Evolutionary conservation across 129 eudicot genomes (phyloP).

Genomic region (Rutidosis leptorrhynchoides): DNA sequence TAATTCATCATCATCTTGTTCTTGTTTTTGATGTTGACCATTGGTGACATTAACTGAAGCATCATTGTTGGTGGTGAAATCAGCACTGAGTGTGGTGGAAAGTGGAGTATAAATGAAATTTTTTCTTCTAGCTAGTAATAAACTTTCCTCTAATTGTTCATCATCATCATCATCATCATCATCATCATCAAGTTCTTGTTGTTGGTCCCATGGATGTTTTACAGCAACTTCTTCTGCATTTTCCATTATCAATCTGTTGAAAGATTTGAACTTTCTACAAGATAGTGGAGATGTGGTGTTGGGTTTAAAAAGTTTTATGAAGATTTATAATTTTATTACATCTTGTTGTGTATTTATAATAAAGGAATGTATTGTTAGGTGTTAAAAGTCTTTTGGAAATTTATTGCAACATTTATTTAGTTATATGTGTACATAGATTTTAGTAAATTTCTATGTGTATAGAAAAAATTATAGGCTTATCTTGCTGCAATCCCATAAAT

Average conservation of each 20-base stretch:
- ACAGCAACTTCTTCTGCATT: not conserved
- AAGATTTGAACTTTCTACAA: constrained; percentile 8
- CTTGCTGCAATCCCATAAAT: constrained; percentile 14
- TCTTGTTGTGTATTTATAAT: not conserved
- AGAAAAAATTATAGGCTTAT: constrained; percentile 2
- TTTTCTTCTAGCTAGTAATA: not conserved
- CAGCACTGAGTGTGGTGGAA: not conserved
- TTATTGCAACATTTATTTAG: not conserved
- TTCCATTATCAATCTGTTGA: constrained; percentile 2
- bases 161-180: constrained; percentile 25
- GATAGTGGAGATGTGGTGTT: constrained; percentile 1
- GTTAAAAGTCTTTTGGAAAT: not conserved
- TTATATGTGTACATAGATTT: not conserved
- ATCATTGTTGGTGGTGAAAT: not conserved
- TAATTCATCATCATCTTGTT: not conserved
- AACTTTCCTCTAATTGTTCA: not conserved
- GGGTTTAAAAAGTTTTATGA: not conserved
- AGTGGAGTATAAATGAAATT: not conserved
- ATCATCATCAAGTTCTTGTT: not conserved
- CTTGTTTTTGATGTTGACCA: not conserved
- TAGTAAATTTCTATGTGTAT: not conserved
- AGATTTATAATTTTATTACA: not conserved
- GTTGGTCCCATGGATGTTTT: not conserved
- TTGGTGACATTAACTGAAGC: not conserved
- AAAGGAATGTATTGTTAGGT: not conserved